Base-by-base conservation (phyloP, 257 asterid species). In the Phtheirospermum japonicum region DNA sequence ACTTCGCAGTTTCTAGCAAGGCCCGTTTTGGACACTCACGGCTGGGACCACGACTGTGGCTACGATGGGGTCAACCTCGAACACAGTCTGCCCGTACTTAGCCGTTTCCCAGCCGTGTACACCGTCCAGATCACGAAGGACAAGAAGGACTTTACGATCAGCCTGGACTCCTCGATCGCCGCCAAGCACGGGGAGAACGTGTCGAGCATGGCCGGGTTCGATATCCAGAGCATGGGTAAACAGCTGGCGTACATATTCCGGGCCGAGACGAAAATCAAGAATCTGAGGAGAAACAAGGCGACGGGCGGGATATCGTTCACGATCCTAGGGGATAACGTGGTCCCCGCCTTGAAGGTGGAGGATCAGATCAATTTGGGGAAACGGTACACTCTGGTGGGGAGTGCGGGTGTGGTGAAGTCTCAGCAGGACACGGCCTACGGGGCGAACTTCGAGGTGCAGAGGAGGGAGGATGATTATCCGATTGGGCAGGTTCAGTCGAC, bases 41-140 rank as follows among this genome's bases (percentile, higher is more conserved):
- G 99, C 4, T 92, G 99, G 99, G 99, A 92, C 79, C 99, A 92
- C 52, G 99, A 92, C 73, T 92, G 95, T 54, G 99, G 99, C 28
- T 92, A 92, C 31, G 99, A 92, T 45, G 99, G 99, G 14, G 99
- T 92, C 76, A 92, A 92, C 75, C 72, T 92, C 8, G 99, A 92
- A 56, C 97, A 92, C 62, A 76, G 74, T 68, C 74, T 83, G 8
- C 95, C 97, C 8, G 65, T 92, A 10, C 79, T 81, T 6, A 82
- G 63, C 30, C 87, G 85, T 31, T 82, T 86, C 31, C 89, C 97
- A 40, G 82, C 86, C 12, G 75, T 85, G 6, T 77, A 85, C 60
- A 89, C 97, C 0, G 67, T 92, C 51, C 97, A 92, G 42, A 54
- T 92, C 75, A 86, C 97, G 0, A 92, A 92, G 66, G 99, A 89